Evolutionary conservation across 352 stramenopile species (phyloP), one percentile per base, ranked within the genome.

Genomic region (Phytophthora capsici): DNA sequence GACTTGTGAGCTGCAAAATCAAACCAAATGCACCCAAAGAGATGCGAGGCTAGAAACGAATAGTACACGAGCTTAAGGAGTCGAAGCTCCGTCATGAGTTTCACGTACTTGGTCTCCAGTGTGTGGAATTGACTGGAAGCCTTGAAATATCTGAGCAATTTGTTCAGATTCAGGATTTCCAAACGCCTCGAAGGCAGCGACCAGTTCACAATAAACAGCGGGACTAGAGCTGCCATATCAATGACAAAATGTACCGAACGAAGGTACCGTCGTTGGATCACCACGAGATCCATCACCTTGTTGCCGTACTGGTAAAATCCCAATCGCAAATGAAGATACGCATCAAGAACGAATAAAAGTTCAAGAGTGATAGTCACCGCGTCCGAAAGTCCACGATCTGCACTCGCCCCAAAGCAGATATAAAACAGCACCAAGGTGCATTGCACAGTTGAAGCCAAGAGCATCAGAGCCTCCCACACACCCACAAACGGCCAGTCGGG

Each of bases 271-370:
- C 38, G 23, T 22, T 71, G 73, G 53, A 90, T 86, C 4, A 60
- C 36, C 0, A 37, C 37, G 12, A 79, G 23, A 54, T 84, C 71
- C 75, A 86, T 87, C 4, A 89, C 66, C 45, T 90, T 90, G 60
- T 90, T 89, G 26, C 79, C 81, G 25, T 80, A 89, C 37, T 83
- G 68, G 55, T 87, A 90, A 58, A 78, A 90, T 0, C 81, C 80
- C 28, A 87, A 73, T 1, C 73, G 70, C 1, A 72, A 83, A 6
- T 84, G 71, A 8, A 90, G 51, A 30, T 84, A 78, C 0, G 81
- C 71, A 32, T 90, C 81, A 1, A 85, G n/a, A 0, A 84, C 26
- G 20, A 87, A 89, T 7, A 67, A 40, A 16, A 77, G 41, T 36
- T 90, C 79, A 5, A 89, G 30, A 7, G 66, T 44, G 6, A 89